These are phyloP conservation scores for Suillus hirtellus DNA, from an alignment of 768 basidiomycete genomes.

Conservation along the genomic window DNA sequence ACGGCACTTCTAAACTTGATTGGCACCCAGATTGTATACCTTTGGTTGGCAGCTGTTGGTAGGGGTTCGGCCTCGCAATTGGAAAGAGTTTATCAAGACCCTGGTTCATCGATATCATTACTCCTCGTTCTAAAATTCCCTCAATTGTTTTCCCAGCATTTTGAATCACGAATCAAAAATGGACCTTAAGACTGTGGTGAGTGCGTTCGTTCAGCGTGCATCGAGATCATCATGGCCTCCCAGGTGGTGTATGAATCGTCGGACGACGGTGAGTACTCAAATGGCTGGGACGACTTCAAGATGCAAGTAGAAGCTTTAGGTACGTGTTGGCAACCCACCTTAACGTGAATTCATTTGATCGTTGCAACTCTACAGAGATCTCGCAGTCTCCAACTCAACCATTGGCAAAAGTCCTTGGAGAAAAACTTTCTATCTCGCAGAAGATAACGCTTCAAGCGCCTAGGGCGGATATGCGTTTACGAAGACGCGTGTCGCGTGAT, in stretches of 20 bases:
- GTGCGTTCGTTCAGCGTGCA: background rate
- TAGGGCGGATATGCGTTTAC: background rate
- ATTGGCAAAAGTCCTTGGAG: no score
- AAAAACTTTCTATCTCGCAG: background rate
- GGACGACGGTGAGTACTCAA: background rate
- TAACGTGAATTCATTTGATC: background rate
- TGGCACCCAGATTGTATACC: background rate
- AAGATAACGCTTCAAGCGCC: background rate
- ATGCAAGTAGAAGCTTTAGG: background rate
- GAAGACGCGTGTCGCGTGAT: background rate
- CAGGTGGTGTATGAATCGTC: slow-evolving; percentile 2
- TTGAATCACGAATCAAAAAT: background rate
- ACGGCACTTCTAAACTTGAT: slow-evolving; percentile 4
- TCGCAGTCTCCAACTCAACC: background rate
- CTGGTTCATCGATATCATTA: background rate
- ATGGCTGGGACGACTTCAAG: background rate
- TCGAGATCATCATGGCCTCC: background rate
- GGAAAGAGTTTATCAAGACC: background rate
- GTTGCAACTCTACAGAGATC: background rate
- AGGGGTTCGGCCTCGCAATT: background rate
- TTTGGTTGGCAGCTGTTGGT: background rate
- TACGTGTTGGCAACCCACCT: background rate
- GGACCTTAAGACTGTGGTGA: background rate
- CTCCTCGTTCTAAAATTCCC: background rate
- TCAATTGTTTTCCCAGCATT: background rate